These are phyloP conservation scores for Lipomyces sp. DNA, from an alignment of 805 yeast genomes.

Conservation along the genomic window DNA sequence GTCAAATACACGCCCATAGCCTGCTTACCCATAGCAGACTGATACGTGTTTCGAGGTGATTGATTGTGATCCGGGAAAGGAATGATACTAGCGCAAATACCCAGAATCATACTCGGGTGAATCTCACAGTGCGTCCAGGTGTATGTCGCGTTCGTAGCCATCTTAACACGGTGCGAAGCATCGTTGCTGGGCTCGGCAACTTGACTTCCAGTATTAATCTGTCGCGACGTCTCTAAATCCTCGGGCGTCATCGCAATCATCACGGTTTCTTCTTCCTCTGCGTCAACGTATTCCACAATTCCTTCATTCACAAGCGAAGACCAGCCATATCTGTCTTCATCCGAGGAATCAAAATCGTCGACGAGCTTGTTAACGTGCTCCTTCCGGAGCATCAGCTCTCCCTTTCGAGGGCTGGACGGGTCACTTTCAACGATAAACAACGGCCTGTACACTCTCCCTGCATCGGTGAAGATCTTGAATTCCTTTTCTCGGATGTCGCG, in stretches of 20 bases:
- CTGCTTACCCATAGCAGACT: slow-evolving; percentile 99
- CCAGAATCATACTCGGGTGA: slow-evolving; percentile 97
- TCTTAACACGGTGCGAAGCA: slow-evolving; percentile 82
- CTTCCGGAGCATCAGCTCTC: slow-evolving; percentile 79
- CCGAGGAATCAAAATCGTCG: slow-evolving; percentile 49
- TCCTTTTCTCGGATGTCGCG: slow-evolving; percentile 97
- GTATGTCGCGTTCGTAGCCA: slow-evolving; percentile 58
- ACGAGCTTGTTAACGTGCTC: slow-evolving; percentile 74
- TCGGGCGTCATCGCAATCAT: slow-evolving; percentile 99
- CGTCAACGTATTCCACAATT: slow-evolving; percentile 93
- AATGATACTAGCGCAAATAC: slow-evolving; percentile 97
- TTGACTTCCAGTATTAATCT: slow-evolving; percentile 42
- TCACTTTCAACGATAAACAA: slow-evolving; percentile 87
- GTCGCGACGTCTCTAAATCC: slow-evolving; percentile 69
- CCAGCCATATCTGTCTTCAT: slow-evolving; percentile 72
- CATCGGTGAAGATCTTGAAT: slow-evolving; percentile 94
- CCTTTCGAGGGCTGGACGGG: slow-evolving; percentile 46
- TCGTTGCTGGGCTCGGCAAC: slow-evolving; percentile 52
- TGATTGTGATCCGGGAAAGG: slow-evolving; percentile 99
- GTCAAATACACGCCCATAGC: slow-evolving; percentile 99
- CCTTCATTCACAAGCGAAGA: slow-evolving; percentile 76
- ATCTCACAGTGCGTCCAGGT: slow-evolving; percentile 98
- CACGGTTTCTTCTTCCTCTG: slow-evolving; percentile 97
- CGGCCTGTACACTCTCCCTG: slow-evolving; percentile 97
- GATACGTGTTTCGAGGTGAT: slow-evolving; percentile 98